Percentiles rank a stretch among this genome's conserved stretches.
These are phyloP conservation scores for Symbiodinium pilosum DNA, from an alignment of 73 alveolate species.

Conservation along the genomic window DNA sequence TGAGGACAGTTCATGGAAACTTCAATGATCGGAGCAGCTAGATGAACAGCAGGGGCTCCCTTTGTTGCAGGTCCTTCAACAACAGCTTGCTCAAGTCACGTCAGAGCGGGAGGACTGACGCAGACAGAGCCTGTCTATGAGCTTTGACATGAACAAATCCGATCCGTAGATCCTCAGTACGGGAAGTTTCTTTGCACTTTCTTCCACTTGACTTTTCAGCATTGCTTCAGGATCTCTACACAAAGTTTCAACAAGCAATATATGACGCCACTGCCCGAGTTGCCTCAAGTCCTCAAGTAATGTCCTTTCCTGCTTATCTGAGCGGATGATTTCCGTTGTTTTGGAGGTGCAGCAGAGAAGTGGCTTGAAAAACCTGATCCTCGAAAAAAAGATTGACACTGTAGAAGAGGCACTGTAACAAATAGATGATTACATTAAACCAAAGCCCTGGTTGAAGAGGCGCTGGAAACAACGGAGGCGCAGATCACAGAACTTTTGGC, in stretches of 20 bases:
- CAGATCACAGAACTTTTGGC: conserved; percentile 96
- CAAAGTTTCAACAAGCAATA: conserved; percentile 92
- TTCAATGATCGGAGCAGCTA: background rate
- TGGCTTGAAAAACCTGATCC: conserved; percentile 96
- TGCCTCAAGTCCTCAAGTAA: too few relatives aligned
- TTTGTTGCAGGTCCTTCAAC: conserved; percentile 96
- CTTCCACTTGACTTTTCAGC: too few relatives aligned
- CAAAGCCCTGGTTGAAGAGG: conserved; percentile 37
- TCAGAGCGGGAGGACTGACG: conserved; percentile 56
- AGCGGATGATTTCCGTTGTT: background rate
- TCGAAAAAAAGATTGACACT: conserved; percentile 97
- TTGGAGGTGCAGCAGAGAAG: conserved; percentile 96
- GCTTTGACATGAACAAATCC: too few relatives aligned
- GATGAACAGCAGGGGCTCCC: too few relatives aligned
- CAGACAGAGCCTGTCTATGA: too few relatives aligned
- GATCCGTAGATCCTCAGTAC: too few relatives aligned
- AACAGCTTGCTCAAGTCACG: conserved; percentile 96
- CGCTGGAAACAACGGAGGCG: conserved; percentile 97
- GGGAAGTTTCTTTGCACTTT: too few relatives aligned
- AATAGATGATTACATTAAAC: background rate
- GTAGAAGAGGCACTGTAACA: conserved; percentile 81
- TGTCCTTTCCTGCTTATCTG: background rate
- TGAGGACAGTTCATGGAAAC: conserved; percentile 87
- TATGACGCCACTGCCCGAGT: conserved; percentile 95
- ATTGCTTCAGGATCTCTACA: conserved; percentile 51